Evolutionary conservation across 345 rosid species (phyloP).

Genomic region (Anastatica hierochuntica): DNA sequence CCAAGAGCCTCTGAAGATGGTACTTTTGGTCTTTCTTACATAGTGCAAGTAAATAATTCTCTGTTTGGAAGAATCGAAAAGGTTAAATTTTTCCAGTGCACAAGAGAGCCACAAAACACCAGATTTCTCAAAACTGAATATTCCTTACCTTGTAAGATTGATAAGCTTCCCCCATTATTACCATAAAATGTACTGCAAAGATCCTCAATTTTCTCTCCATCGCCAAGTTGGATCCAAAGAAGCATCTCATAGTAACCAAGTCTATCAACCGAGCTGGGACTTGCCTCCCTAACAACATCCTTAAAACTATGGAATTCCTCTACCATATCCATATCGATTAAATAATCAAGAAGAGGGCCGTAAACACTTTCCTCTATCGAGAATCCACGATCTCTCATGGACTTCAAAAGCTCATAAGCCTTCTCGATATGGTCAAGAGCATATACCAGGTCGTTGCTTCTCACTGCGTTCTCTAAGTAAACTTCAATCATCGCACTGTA

Average conservation of each 20-base stretch:
- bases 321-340: slow-evolving; percentile 59
- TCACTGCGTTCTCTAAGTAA: slow-evolving; percentile 46
- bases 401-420: slow-evolving; percentile 31
- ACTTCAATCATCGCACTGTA: slow-evolving; percentile 41
- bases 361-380: slow-evolving; percentile 45
- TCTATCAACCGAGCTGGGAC: slow-evolving; percentile 31
- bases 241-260: slow-evolving; percentile 86
- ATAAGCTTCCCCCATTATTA: slow-evolving; percentile 23
- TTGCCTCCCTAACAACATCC: slow-evolving; percentile 33
- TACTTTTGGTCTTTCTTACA: slow-evolving; percentile 48
- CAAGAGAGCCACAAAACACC: background rate
- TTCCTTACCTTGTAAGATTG: slow-evolving; percentile 40
- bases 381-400: slow-evolving; percentile 61
- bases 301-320: slow-evolving; percentile 43
- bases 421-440: slow-evolving; percentile 32
- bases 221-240: slow-evolving; percentile 38
- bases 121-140: background rate
- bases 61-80: slow-evolving; percentile 25
- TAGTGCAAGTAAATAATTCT: slow-evolving; percentile 61
- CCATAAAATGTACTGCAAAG: slow-evolving; percentile 33
- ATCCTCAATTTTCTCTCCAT: slow-evolving; percentile 46
- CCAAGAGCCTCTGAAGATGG: slow-evolving; percentile 47
- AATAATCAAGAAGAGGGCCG: too few relatives aligned
- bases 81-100: background rate
- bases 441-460: slow-evolving; percentile 36